Evolutionary conservation across 805 yeast species (phyloP).

Genomic region (Wickerhamomyces tratensis): DNA sequence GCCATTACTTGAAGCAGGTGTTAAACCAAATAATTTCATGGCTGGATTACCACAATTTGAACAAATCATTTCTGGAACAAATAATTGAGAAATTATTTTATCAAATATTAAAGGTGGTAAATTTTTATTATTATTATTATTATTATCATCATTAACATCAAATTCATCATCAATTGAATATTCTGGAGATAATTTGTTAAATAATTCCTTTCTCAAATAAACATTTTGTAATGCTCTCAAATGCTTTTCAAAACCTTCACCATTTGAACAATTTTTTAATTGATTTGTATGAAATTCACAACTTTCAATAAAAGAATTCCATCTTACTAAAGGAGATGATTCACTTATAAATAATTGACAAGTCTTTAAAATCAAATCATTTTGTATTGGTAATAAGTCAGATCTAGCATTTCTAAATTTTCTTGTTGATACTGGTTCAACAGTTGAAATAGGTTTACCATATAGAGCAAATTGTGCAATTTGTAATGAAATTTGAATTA

Average conservation of each 20-base stretch:
- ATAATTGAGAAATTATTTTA: constrained; percentile 24
- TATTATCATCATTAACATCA: constrained; percentile 3
- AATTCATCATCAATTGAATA: constrained; percentile 9
- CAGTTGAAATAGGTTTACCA: constrained; percentile 81
- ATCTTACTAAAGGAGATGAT: constrained; percentile 32
- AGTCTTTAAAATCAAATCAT: constrained; percentile 35
- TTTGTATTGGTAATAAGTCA: constrained; percentile 58
- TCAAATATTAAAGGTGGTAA: constrained; percentile 38
- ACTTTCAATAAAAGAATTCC: constrained; percentile 39
- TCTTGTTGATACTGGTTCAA: constrained; percentile 83
- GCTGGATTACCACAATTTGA: constrained; percentile 93
- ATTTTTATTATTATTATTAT: constrained; percentile 10
- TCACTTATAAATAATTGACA: constrained; percentile 61
- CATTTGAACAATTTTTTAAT: constrained; percentile 43
- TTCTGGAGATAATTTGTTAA: constrained; percentile 36
- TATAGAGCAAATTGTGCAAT: constrained; percentile 85
- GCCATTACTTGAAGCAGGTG: constrained; percentile 84
- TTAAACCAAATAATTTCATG: constrained; percentile 75
- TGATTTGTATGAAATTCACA: constrained; percentile 41
- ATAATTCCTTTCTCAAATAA: constrained; percentile 35
- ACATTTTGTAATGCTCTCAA: constrained; percentile 52
- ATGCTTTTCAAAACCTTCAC: constrained; percentile 68
- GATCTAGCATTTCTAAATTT: constrained; percentile 61
- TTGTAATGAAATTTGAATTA: constrained; percentile 84
- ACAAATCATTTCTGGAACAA: constrained; percentile 34